Evolutionary conservation across 1,139 yeast species (phyloP).

Genomic region (Suhomyces anneliseae): DNA sequence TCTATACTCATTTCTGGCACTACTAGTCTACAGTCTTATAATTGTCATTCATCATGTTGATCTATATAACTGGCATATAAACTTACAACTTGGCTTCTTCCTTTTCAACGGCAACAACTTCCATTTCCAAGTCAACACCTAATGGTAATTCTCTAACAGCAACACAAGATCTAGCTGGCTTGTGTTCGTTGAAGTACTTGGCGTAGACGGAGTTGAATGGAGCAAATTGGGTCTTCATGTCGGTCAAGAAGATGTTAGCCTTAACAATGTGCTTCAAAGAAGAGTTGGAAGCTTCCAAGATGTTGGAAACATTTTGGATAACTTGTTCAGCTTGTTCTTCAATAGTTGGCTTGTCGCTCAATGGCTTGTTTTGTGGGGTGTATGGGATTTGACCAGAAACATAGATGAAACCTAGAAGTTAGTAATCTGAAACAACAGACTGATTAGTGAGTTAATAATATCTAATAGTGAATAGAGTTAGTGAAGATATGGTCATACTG

Average conservation of each 20-base stretch:
- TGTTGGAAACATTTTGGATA: slow-evolving; percentile 70
- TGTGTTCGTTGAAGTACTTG: slow-evolving; percentile 75
- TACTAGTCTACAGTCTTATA: no score
- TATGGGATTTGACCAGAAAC: slow-evolving; percentile 96
- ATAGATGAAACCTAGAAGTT: slow-evolving; percentile 64
- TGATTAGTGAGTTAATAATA: no score
- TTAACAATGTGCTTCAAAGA: slow-evolving; percentile 80
- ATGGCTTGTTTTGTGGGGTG: slow-evolving; percentile 78
- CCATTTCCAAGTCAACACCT: slow-evolving; percentile 72
- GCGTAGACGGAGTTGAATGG: slow-evolving; percentile 82
- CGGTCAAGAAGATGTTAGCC: slow-evolving; percentile 84
- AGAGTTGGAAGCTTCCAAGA: slow-evolving; percentile 81
- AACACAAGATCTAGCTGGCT: slow-evolving; percentile 95
- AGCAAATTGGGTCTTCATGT: slow-evolving; percentile 72
- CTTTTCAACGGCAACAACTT: slow-evolving; percentile 74
- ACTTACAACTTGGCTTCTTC: slow-evolving; percentile 39
- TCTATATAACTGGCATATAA: neutral
- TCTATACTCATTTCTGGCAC: no score
- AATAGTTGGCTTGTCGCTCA: slow-evolving; percentile 64
- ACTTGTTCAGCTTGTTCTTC: slow-evolving; percentile 85
- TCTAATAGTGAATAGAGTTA: no score
- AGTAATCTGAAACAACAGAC: slow-evolving; percentile 15
- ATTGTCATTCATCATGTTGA: neutral
- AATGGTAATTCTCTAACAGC: slow-evolving; percentile 88
- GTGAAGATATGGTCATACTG: no score